Base-by-base conservation (phyloP, 1,139 yeast species). In the Casaregolazyma suthepensis region DNA sequence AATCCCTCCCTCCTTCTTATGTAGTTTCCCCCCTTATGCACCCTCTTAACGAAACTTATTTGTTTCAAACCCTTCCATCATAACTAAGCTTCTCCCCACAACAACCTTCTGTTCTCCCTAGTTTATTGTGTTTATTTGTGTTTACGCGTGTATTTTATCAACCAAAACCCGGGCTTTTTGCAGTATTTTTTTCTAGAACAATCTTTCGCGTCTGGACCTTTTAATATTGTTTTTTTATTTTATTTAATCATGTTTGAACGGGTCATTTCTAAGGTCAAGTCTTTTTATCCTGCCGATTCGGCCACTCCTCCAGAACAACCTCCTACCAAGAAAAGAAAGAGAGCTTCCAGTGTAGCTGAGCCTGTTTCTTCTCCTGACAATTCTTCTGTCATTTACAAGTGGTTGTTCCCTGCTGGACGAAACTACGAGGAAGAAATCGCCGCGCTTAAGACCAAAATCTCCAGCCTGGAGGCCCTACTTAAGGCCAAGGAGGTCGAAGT, bases 271-370 rank as follows among this genome's bases (percentile, higher is more conserved):
- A 47, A 15, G 12, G 42, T 45, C 48, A 45, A 31, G 42, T 45
- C 48, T 9, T 15, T 35, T 29, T 45, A 47, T 23, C 35, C 18
- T 15, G 7, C 18, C 10, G 50, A 40, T 1, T 13, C 45, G 1
- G 19, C 38, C n/a, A 13, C 43, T 15, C 29, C 44, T 22, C 38
- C 35, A 5, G 26, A 46, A 19, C 47, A 29, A n/a, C 35, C 43
- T 35, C 45, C 42, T 13, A 19, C 45, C 5, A 47, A 38, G 13
- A 47, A 47, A 45, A 22, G 50, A 47, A 47, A 47, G 50, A 13
- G 43, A 15, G 50, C 23, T 15, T 19, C 40, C 10, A 22, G 20
- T 4, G 42, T 15, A 17, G 48, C n/a, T 17, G 26, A 43, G 18
- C 18, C 46, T 29, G 48, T 23, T 31, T 20, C 48, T 31, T 23